Evolutionary conservation across 2,329 filamentous ascomycete species (phyloP).

Genomic region (Trichoderma semiorbis): DNA sequence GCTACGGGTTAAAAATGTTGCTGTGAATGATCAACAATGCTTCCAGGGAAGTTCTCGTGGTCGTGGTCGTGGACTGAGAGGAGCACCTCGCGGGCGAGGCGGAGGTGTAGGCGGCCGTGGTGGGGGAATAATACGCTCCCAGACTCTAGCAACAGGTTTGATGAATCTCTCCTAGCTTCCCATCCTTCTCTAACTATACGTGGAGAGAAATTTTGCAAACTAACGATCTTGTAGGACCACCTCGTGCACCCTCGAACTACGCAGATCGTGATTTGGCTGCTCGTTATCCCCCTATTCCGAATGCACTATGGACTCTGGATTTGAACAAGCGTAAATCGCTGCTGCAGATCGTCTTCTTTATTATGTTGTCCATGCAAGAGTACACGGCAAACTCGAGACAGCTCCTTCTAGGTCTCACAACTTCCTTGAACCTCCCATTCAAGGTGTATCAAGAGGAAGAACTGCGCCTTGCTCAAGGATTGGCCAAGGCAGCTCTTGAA

Average conservation of each 20-base stretch:
- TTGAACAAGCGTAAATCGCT: slow-evolving; percentile 63
- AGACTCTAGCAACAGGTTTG: slow-evolving; percentile 38
- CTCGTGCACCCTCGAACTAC: slow-evolving; percentile 41
- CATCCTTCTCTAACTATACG: background rate
- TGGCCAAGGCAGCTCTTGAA: slow-evolving; percentile 69
- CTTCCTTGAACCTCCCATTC: slow-evolving; percentile 66
- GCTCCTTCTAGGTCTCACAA: slow-evolving; percentile 66
- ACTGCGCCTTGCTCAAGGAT: slow-evolving; percentile 66
- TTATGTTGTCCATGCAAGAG: slow-evolving; percentile 72
- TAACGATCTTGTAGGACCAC: slow-evolving; percentile 30
- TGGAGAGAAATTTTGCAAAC: background rate
- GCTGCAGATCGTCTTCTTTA: slow-evolving; percentile 67
- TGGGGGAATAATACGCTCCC: slow-evolving; percentile 30
- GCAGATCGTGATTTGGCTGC: slow-evolving; percentile 46
- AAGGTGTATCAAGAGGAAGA: slow-evolving; percentile 68
- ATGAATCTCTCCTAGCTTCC: background rate
- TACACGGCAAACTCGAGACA: slow-evolving; percentile 73
- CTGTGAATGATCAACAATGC: slow-evolving; percentile 42
- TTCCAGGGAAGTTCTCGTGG: slow-evolving; percentile 29
- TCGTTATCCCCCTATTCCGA: slow-evolving; percentile 58
- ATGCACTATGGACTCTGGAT: slow-evolving; percentile 56
- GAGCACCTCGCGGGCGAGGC: slow-evolving; percentile 26
- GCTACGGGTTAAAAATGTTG: slow-evolving; percentile 66
- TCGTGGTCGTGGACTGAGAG: slow-evolving; percentile 35
- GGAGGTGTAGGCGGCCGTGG: slow-evolving; percentile 28